phyloP scores from a whole-genome alignment of 257 asterid genomes.

The Striga asiatica region DNA sequence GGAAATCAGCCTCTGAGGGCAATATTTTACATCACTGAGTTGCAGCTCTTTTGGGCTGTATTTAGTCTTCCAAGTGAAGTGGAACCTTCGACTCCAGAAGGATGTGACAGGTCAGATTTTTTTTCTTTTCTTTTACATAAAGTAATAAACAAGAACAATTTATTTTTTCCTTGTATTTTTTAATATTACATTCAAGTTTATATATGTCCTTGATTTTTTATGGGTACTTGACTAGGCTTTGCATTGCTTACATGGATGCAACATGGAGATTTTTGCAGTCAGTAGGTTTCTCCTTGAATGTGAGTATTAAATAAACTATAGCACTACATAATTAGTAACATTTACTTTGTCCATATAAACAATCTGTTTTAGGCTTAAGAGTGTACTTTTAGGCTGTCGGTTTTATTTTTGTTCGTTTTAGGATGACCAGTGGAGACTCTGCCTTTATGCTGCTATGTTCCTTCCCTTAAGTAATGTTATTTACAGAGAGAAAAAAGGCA shows the following conservation, averaged over 20 bases:
- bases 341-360: no score
- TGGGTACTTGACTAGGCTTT: slow-evolving; percentile 34
- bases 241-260: slow-evolving; percentile 57
- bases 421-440: slow-evolving; percentile 68
- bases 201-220: slow-evolving; percentile 1
- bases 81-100: slow-evolving; percentile 49
- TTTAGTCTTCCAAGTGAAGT: slow-evolving; percentile 52
- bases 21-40: slow-evolving; percentile 52
- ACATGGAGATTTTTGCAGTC: slow-evolving; percentile 52
- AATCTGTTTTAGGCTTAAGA: no score
- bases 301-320: no score
- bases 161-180: no score
- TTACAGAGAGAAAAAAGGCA: slow-evolving; percentile 60
- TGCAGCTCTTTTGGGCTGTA: slow-evolving; percentile 70
- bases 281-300: slow-evolving; percentile 50
- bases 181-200: no score
- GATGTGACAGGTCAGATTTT: slow-evolving; percentile 55
- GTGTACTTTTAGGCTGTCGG: no score
- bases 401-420: slow-evolving; percentile 21
- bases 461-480: slow-evolving; percentile 49
- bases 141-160: no score
- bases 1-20: slow-evolving; percentile 71
- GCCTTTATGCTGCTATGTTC: slow-evolving; percentile 69
- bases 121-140: background rate
- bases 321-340: no score